phyloP scores from a whole-genome alignment of 352 stramenopile genomes.

The Pythium vanterpoolii region DNA sequence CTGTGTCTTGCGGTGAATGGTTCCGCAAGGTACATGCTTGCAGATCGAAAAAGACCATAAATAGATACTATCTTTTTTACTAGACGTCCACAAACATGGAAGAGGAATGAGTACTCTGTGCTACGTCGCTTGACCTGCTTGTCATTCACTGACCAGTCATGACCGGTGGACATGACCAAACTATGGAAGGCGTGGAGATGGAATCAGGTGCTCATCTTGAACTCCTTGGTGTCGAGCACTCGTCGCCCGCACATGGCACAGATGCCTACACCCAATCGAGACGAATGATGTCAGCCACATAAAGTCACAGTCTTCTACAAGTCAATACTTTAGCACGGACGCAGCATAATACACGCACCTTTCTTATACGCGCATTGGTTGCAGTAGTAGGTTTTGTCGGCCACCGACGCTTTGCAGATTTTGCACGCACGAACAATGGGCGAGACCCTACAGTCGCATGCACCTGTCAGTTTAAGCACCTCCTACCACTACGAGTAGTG shows the following conservation, averaged over 20 bases:
- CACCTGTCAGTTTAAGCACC: slow-evolving; percentile 22
- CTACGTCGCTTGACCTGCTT: neutral
- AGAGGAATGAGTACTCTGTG: neutral
- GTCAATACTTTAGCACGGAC: neutral
- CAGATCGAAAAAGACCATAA: slow-evolving; percentile 17
- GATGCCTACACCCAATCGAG: slow-evolving; percentile 28
- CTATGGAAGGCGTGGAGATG: neutral
- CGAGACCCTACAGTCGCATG: slow-evolving; percentile 33
- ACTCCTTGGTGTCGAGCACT: slow-evolving; percentile 57
- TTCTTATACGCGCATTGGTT: slow-evolving; percentile 80
- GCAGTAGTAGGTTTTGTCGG: slow-evolving; percentile 62
- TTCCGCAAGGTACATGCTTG: neutral
- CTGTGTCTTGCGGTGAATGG: neutral
- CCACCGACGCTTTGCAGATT: slow-evolving; percentile 61
- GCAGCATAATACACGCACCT: slow-evolving; percentile 27
- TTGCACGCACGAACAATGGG: slow-evolving; percentile 51
- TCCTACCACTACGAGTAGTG: slow-evolving; percentile 4
- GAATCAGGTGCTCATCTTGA: slow-evolving; percentile 44
- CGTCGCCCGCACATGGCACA: slow-evolving; percentile 70
- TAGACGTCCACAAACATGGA: neutral
- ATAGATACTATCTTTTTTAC: slow-evolving; percentile 14
- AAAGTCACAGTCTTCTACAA: neutral
- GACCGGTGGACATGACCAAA: neutral
- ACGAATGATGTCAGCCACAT: neutral
- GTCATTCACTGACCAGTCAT: neutral